Evolutionary conservation across 768 basidiomycete species (phyloP).

Genomic region (Cystofilobasidium macerans): DNA sequence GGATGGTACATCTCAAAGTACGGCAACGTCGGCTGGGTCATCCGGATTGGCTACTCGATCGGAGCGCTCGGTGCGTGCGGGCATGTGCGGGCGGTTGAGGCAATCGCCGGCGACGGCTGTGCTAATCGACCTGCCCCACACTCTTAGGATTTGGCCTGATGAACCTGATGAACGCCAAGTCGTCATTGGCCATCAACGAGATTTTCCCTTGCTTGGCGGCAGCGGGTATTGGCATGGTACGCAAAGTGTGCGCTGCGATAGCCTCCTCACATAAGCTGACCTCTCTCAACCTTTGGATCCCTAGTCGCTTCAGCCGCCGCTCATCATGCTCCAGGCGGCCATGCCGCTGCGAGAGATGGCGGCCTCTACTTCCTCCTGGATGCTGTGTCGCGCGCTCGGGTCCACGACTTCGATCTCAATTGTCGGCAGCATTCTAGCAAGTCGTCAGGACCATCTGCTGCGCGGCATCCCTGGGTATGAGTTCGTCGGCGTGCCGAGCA

Average conservation of each 20-base stretch:
- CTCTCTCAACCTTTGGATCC: background rate
- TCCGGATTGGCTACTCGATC: constrained; percentile 13
- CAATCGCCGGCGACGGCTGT: too few relatives aligned
- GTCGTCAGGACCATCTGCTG: background rate
- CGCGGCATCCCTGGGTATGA: constrained; percentile 2
- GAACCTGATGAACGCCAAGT: constrained; percentile 10
- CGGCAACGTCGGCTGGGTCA: constrained; percentile 1
- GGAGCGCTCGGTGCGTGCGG: constrained; percentile 17
- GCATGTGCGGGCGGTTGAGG: too few relatives aligned
- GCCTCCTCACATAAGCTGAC: background rate
- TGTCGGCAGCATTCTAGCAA: constrained; percentile 4
- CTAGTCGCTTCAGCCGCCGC: constrained; percentile 19
- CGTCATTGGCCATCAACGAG: constrained; percentile 5
- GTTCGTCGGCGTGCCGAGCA: constrained; percentile 11
- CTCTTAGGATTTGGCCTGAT: constrained; percentile 15
- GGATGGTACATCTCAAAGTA: constrained; percentile 10
- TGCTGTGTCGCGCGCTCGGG: constrained; percentile 6
- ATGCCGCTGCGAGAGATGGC: constrained; percentile 14
- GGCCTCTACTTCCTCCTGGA: constrained; percentile 6
- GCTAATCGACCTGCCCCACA: too few relatives aligned
- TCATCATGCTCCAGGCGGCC: constrained; percentile 17
- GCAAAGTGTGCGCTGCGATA: background rate
- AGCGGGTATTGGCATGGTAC: constrained; percentile 20
- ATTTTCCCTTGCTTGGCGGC: constrained; percentile 5
- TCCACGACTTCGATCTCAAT: constrained; percentile 14